Evolutionary conservation across 2,329 filamentous ascomycete species (phyloP).

Genomic region (Aureobasidium uvarum): DNA sequence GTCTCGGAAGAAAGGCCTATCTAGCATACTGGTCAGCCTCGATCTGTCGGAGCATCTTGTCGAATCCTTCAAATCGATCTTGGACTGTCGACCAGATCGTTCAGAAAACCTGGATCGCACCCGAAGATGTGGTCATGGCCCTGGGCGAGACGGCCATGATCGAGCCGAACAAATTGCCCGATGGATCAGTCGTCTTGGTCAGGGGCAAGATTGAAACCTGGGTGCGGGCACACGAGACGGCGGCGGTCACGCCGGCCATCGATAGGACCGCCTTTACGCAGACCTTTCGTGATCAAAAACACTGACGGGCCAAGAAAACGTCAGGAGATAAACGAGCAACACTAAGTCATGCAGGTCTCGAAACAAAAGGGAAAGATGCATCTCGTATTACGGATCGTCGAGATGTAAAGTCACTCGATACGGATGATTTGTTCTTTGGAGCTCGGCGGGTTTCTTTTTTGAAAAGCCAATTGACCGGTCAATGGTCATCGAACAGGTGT

Average conservation of each 20-base stretch:
- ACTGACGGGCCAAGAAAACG: slow-evolving; percentile 1
- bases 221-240: slow-evolving; percentile 62
- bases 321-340: neutral
- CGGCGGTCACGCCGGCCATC: slow-evolving; percentile 62
- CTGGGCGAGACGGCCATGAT: slow-evolving; percentile 77
- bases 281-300: slow-evolving; percentile 38
- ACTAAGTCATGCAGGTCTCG: slow-evolving; percentile 17
- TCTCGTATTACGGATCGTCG: neutral
- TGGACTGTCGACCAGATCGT: slow-evolving; percentile 71
- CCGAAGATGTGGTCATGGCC: slow-evolving; percentile 77
- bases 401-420: neutral
- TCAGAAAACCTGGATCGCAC: slow-evolving; percentile 74
- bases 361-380: slow-evolving; percentile 3
- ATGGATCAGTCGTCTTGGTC: slow-evolving; percentile 54
- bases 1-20: slow-evolving; percentile 80
- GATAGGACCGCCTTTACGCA: slow-evolving; percentile 72
- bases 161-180: slow-evolving; percentile 52
- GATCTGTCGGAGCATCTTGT: slow-evolving; percentile 66
- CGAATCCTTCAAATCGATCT: slow-evolving; percentile 47
- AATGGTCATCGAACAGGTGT: neutral
- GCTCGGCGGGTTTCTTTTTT: neutral
- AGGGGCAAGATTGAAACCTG: slow-evolving; percentile 64
- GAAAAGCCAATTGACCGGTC: neutral
- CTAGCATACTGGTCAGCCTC: slow-evolving; percentile 82
- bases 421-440: neutral